Evolutionary conservation across 345 rosid species (phyloP).

Genomic region (Angophora floribunda): DNA sequence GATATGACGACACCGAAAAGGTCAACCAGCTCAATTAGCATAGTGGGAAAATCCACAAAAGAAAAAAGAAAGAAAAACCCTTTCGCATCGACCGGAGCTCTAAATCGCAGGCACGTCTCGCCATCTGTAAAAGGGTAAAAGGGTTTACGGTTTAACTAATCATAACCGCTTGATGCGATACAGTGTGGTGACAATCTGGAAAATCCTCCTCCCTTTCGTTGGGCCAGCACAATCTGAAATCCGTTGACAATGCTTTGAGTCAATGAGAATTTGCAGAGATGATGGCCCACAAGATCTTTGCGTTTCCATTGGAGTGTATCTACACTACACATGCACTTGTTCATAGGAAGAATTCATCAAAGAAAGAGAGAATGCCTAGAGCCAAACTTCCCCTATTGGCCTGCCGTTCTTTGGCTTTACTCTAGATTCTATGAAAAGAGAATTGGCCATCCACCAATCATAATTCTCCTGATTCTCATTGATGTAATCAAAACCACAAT

Average conservation of each 20-base stretch:
- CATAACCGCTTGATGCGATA: not conserved
- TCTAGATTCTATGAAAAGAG: not conserved
- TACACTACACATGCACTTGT: not conserved
- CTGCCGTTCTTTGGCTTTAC: not conserved
- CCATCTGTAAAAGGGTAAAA: not conserved
- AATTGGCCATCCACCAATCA: not conserved
- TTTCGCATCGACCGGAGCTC: not conserved
- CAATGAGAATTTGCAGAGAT: not conserved
- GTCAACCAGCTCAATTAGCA: no score
- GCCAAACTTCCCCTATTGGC: not conserved
- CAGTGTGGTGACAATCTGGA: not conserved
- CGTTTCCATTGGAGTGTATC: not conserved
- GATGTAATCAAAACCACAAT: not conserved
- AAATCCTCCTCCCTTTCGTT: not conserved
- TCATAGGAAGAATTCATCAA: not conserved
- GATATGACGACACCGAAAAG: not conserved
- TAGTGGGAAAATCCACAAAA: not conserved
- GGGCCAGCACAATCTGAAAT: not conserved
- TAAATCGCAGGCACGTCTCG: not conserved
- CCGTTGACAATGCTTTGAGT: not conserved
- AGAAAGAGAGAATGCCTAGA: not conserved
- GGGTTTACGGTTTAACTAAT: not conserved
- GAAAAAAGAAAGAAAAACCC: not conserved
- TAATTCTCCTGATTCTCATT: not conserved
- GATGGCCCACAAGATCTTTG: not conserved